Conservation (phyloP, 768 basidiomycete genomes). For the Leucocoprinus leucothites region DNA sequence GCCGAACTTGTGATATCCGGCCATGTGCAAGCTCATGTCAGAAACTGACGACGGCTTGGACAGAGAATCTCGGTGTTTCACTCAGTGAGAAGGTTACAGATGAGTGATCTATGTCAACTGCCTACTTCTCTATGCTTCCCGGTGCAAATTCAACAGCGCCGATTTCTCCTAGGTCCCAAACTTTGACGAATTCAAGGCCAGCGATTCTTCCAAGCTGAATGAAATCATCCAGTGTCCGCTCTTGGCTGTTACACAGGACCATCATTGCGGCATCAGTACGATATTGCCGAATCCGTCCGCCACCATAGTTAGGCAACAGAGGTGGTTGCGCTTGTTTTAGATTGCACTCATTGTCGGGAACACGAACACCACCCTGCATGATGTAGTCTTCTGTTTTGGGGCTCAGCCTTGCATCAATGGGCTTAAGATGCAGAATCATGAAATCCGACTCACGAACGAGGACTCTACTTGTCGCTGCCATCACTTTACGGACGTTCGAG, state of each 20-base stretch:
- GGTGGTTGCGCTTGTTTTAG: neutral
- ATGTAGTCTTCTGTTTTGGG: neutral
- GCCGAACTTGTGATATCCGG: no score
- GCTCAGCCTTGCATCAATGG: neutral
- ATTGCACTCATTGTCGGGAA: neutral
- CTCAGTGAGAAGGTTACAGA: no score
- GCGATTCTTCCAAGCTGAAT: neutral
- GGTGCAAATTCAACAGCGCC: neutral
- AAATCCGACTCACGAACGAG: slow-evolving; percentile 27
- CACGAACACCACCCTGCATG: neutral
- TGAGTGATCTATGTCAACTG: no score
- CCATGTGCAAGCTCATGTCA: no score
- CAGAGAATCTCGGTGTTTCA: no score
- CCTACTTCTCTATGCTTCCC: no score
- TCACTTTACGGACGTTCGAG: slow-evolving; percentile 26
- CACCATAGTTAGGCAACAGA: neutral
- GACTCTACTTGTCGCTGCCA: slow-evolving; percentile 27
- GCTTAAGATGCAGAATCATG: neutral
- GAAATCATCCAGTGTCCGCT: neutral
- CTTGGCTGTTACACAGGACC: neutral
- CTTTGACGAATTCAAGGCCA: neutral
- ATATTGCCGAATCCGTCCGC: neutral
- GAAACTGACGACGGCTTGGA: no score
- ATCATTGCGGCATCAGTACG: neutral
- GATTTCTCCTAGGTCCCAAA: neutral